Conservation (phyloP, 495 filamentous ascomycete genomes). For the Rhizodiscina lignyota region DNA sequence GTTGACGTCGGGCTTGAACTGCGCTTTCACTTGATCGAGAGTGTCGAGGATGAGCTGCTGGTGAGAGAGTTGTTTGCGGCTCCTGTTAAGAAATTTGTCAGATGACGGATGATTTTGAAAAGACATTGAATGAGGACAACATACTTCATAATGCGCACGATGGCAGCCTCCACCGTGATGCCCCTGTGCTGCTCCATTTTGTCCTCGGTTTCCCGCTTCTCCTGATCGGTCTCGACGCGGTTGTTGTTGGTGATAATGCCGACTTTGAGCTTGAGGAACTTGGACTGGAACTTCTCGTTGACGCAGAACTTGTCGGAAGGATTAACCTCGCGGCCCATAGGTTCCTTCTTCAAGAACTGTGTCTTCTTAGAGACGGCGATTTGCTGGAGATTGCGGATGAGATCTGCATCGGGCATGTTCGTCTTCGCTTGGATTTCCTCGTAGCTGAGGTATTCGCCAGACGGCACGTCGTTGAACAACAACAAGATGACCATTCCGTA, state of each 20-base stretch:
- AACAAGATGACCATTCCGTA: conserved; percentile 82
- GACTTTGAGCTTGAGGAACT: conserved; percentile 72
- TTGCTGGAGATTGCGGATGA: conserved; percentile 68
- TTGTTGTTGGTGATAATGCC: conserved; percentile 52
- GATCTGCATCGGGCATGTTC: conserved; percentile 61
- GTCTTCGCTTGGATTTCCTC: conserved; percentile 76
- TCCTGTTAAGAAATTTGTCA: conserved; percentile 39
- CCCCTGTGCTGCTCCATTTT: conserved; percentile 68
- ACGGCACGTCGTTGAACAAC: conserved; percentile 67
- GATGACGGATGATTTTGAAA: no score
- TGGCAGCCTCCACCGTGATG: conserved; percentile 67
- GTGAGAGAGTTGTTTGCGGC: conserved; percentile 73
- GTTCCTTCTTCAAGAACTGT: conserved; percentile 65
- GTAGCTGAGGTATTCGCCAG: conserved; percentile 50
- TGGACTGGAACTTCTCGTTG: conserved; percentile 70
- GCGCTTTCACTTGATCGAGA: conserved; percentile 54
- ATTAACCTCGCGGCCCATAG: conserved; percentile 68
- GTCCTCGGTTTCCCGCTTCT: conserved; percentile 73
- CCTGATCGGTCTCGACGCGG: conserved; percentile 70
- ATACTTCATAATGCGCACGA: conserved; percentile 96
- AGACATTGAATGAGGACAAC: conserved; percentile 21
- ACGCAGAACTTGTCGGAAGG: conserved; percentile 66
- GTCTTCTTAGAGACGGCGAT: conserved; percentile 77
- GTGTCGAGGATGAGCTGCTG: conserved; percentile 72
- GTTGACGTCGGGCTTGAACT: conserved; percentile 77